A percentile compares a stretch with the other conserved stretches of the same genome.
Evolutionary conservation across 2,329 filamentous ascomycete genomes (phyloP).

Genomic region (Gyromitra esculenta): DNA sequence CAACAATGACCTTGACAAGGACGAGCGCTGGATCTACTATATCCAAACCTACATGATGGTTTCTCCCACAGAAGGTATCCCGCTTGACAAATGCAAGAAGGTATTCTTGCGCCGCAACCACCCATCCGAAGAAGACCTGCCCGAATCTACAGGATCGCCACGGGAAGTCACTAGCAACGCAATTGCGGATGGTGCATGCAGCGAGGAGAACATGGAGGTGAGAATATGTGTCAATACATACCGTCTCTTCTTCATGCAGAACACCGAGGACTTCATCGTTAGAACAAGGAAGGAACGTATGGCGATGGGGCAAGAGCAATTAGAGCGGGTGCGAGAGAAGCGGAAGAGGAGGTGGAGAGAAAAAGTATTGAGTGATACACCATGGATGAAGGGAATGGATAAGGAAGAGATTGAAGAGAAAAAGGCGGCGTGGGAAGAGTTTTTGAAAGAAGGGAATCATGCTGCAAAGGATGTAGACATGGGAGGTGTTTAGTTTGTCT

Average conservation of each 20-base stretch:
- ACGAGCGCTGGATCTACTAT: slow-evolving; percentile 92
- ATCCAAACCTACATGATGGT: slow-evolving; percentile 89
- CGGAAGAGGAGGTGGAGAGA: slow-evolving; percentile 48
- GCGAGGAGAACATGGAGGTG: slow-evolving; percentile 73
- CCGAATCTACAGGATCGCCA: slow-evolving; percentile 67
- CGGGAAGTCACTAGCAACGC: slow-evolving; percentile 67
- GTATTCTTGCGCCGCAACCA: slow-evolving; percentile 77
- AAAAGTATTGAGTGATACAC: slow-evolving; percentile 46
- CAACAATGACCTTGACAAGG: slow-evolving; percentile 87
- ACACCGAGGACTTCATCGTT: slow-evolving; percentile 69
- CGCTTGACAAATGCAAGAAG: slow-evolving; percentile 72
- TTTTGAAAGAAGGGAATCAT: slow-evolving; percentile 44
- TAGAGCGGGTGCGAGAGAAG: slow-evolving; percentile 44
- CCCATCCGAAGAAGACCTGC: slow-evolving; percentile 70
- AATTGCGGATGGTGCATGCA: slow-evolving; percentile 50
- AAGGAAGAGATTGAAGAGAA: slow-evolving; percentile 48
- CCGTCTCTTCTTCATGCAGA: slow-evolving; percentile 79
- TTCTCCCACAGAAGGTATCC: slow-evolving; percentile 84
- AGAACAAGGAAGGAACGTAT: slow-evolving; percentile 48
- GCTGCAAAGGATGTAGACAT: slow-evolving; percentile 43
- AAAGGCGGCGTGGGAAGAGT: slow-evolving; percentile 46
- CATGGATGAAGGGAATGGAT: slow-evolving; percentile 49
- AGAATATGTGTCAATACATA: slow-evolving; percentile 81
- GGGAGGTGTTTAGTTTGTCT: slow-evolving; percentile 41
- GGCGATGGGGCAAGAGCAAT: slow-evolving; percentile 43